Evolutionary conservation across 495 filamentous ascomycete genomes (phyloP).

Genomic region (Penicillium lividum): DNA sequence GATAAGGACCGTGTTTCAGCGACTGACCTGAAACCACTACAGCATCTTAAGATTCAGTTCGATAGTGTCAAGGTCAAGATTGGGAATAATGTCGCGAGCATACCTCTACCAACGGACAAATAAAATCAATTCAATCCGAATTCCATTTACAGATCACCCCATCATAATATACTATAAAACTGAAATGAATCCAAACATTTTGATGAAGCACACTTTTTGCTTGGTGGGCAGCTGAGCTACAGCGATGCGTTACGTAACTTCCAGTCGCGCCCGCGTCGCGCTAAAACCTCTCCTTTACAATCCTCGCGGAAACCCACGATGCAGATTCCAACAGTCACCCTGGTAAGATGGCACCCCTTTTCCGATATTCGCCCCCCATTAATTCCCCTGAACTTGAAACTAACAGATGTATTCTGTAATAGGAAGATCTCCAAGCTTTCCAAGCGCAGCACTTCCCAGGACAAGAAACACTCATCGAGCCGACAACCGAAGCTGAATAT

Average conservation of each 20-base stretch:
- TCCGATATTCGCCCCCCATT: not conserved
- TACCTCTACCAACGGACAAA: constrained; percentile 37
- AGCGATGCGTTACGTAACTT: not conserved
- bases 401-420: not conserved
- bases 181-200: not conserved
- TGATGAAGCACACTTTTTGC: not conserved
- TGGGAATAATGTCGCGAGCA: constrained; percentile 67
- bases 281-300: constrained; percentile 1
- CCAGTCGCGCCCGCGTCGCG: constrained; percentile 13
- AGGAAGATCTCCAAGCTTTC: constrained; percentile 76
- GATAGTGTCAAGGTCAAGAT: constrained; percentile 68
- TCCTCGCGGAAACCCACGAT: constrained; percentile 8
- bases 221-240: not conserved
- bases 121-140: not conserved
- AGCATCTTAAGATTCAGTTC: constrained; percentile 31
- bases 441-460: constrained; percentile 63
- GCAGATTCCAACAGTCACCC: constrained; percentile 49
- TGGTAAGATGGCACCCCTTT: constrained; percentile 40
- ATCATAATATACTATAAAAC: not conserved
- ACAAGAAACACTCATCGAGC: constrained; percentile 18
- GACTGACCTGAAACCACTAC: constrained; percentile 29
- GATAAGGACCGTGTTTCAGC: constrained; percentile 34
- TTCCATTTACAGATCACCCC: not conserved
- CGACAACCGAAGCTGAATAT: constrained; percentile 30
- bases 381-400: not conserved